A percentile compares a stretch with the other conserved stretches of the same genome.
These are phyloP conservation scores for Bruguiera gymnorhiza DNA, from an alignment of 345 rosid species.

Conservation along the genomic window DNA sequence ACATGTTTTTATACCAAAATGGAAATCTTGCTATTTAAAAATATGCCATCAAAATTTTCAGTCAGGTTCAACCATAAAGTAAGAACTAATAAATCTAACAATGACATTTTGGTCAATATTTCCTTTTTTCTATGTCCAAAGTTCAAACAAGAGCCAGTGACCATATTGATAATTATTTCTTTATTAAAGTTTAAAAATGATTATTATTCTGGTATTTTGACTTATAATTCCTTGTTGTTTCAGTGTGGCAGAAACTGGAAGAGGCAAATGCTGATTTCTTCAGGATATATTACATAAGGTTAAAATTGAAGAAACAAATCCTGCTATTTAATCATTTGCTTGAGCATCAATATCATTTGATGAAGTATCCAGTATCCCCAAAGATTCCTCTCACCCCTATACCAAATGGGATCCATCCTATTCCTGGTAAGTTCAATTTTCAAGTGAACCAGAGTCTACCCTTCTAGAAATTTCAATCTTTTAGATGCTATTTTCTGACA, in stretches of 20 bases:
- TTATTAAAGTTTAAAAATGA: neutral
- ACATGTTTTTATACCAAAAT: neutral
- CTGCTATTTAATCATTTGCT: constrained; percentile 83
- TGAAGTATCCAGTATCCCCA: constrained; percentile 70
- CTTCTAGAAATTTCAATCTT: neutral
- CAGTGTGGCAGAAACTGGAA: constrained; percentile 99
- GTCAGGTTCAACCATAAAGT: neutral
- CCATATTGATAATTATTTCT: neutral
- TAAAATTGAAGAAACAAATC: constrained; percentile 91
- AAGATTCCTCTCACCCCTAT: constrained; percentile 84
- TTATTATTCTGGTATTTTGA: constrained; percentile 7
- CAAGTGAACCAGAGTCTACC: neutral
- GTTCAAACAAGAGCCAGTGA: neutral
- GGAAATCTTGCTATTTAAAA: neutral
- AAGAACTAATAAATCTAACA: neutral
- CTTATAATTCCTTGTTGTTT: constrained; percentile 15
- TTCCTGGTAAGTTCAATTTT: constrained; percentile 62
- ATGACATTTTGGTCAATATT: neutral
- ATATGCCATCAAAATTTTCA: neutral
- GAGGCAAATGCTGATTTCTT: constrained; percentile 95
- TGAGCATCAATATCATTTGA: constrained; percentile 85
- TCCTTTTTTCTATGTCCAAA: neutral
- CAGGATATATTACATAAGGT: constrained; percentile 87
- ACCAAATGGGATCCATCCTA: constrained; percentile 86
- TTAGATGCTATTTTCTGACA: neutral